Base-by-base conservation (phyloP, 768 basidiomycete genomes). In the Filobasidium floriforme region DNA sequence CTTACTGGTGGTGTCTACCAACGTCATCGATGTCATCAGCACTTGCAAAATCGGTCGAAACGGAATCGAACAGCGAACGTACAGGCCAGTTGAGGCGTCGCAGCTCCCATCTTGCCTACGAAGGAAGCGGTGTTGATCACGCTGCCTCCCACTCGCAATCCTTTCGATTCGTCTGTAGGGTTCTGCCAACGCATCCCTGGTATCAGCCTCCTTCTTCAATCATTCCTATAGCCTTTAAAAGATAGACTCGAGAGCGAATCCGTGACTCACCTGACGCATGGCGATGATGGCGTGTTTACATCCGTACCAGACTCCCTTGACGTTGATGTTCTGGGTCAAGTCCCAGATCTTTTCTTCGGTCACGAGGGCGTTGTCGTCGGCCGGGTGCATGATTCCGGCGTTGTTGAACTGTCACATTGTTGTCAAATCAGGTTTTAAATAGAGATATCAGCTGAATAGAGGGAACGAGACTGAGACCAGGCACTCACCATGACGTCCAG, bases 301-400 rank as follows among this genome's bases (percentile, higher is more conserved):
- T 40, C 96, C 96, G 87, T 88, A 99, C 96, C 94, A 98, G 67
- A 98, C 96, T 61, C 96, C 96, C 80, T 98, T 99, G 75, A 94
- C 85, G 78, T 98, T 98, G 82, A 97, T 86, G 69, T 87, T 84
- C 87, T 80, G 75, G 29, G 80, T 81, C 44, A 82, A 68, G 70
- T 82, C 81, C 94, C 96, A 99, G 79, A 98, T 91, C 60, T 83
- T 85, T 80, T 99, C 96, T 76, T 94, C 92, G 19, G 96, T 99
- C 78, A 91, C 94, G 74, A 97, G 82, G 14, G 94, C 96, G 75
- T 92, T 87, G 75, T 96, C 94, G 72, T 99, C 94, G 67, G 65
- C 85, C 19, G 91, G 87, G 76, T 97, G 96, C 96, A 99, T 99
- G 74, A 99, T 94, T n/a, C 94, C 93, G 86, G 76, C 92, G 74